A percentile compares a stretch with the other conserved stretches of the same genome.
These are phyloP conservation scores for Colletotrichum cereale DNA, from an alignment of 2,329 filamentous ascomycete genomes.

Conservation along the genomic window DNA sequence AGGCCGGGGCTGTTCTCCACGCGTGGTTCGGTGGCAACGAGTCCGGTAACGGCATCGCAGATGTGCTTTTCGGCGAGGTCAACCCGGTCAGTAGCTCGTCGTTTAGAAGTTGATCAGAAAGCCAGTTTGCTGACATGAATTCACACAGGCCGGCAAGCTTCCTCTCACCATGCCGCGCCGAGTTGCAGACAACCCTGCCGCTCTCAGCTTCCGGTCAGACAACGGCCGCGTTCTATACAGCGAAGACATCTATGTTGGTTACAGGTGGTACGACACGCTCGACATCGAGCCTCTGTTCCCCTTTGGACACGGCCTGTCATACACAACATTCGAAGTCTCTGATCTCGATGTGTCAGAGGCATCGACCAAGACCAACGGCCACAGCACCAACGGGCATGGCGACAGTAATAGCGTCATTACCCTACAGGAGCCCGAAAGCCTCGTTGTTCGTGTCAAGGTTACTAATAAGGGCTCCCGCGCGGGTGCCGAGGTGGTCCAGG, in stretches of 20 bases:
- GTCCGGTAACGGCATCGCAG: conserved; percentile 45
- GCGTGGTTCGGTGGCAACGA: conserved; percentile 48
- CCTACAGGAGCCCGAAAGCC: conserved; percentile 48
- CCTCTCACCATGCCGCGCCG: conserved; percentile 76
- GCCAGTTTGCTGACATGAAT: background rate
- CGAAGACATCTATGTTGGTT: conserved; percentile 80
- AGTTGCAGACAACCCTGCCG: conserved; percentile 76
- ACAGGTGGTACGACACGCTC: conserved; percentile 73
- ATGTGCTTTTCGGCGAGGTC: conserved; percentile 45
- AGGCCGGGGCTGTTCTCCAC: conserved; percentile 54
- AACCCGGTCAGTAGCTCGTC: conserved; percentile 53
- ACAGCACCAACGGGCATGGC: conserved; percentile 41
- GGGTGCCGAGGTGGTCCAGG: conserved; percentile 48
- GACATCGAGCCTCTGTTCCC: conserved; percentile 67
- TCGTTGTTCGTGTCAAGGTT: conserved; percentile 60
- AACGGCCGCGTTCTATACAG: conserved; percentile 76
- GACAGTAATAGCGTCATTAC: conserved; percentile 54
- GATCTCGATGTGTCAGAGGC: conserved; percentile 56
- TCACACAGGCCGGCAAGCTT: conserved; percentile 75
- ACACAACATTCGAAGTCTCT: conserved; percentile 71
- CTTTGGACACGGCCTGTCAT: conserved; percentile 77
- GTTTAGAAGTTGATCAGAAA: background rate
- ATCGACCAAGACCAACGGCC: conserved; percentile 51
- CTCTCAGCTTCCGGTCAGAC: conserved; percentile 75
- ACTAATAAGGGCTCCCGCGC: conserved; percentile 44